phyloP scores from a whole-genome alignment of 2,329 filamentous ascomycete species.

The Podosphaera leucotricha region DNA sequence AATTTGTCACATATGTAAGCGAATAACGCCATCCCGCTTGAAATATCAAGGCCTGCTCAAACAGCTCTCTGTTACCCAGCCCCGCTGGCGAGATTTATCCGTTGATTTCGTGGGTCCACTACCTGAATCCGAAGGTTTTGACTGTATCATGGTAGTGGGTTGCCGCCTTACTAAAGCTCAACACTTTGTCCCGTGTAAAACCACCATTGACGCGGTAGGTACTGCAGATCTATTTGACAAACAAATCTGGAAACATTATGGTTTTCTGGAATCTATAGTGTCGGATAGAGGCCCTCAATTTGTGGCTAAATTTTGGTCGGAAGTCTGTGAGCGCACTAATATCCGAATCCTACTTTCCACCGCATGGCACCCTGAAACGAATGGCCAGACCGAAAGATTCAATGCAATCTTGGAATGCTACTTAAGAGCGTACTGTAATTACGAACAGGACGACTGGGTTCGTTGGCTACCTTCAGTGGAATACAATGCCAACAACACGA shows the following conservation, averaged over 20 bases:
- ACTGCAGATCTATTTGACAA: neutral
- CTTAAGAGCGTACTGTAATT: neutral
- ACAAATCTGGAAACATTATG: neutral
- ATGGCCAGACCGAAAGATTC: neutral
- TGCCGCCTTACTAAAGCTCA: neutral
- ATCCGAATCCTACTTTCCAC: neutral
- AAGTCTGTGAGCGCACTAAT: neutral
- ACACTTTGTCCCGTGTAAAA: neutral
- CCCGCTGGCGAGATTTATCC: neutral
- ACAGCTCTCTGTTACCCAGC: neutral
- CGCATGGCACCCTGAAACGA: neutral
- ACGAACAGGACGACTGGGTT: neutral
- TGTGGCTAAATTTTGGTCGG: neutral
- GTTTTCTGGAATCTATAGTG: neutral
- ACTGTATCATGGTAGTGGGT: neutral
- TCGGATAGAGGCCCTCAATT: neutral
- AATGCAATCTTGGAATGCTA: neutral
- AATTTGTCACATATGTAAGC: constrained; percentile 1
- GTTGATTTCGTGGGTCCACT: neutral
- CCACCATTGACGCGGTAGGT: neutral
- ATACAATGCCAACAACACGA: neutral
- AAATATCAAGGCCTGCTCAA: constrained; percentile 1
- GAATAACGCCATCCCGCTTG: neutral
- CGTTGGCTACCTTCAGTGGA: neutral
- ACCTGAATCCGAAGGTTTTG: neutral